phyloP scores from a whole-genome alignment of 768 basidiomycete species.

The Suillus bovinus region DNA sequence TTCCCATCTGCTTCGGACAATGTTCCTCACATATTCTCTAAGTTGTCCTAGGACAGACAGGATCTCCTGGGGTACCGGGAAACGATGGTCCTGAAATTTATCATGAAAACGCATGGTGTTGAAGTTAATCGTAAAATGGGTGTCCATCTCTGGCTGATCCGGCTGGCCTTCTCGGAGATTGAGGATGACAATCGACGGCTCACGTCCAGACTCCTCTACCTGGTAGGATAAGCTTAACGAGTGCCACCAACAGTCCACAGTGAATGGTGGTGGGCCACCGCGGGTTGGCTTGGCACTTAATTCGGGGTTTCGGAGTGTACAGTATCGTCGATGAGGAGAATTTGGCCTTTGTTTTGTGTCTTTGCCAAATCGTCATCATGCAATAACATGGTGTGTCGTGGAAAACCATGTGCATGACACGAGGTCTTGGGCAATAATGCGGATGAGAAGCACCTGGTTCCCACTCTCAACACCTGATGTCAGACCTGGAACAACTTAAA shows the following conservation, averaged over 20 bases:
- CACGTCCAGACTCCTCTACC: conserved; percentile 4
- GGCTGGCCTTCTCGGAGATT: conserved; percentile 10
- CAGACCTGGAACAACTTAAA: too few species aligned
- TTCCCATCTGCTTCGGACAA: neutral
- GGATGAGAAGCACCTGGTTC: too few species aligned
- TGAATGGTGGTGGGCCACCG: neutral
- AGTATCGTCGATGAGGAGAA: neutral
- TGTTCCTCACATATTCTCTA: neutral
- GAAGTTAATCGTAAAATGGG: conserved; percentile 11
- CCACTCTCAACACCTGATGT: too few species aligned
- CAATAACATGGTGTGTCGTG: neutral
- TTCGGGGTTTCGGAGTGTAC: too few species aligned
- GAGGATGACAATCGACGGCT: conserved; percentile 9
- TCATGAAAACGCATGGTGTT: conserved; percentile 8
- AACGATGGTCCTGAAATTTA: conserved; percentile 7
- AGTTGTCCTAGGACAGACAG: neutral
- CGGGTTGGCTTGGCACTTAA: too few species aligned
- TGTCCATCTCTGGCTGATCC: neutral
- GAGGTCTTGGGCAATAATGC: too few species aligned
- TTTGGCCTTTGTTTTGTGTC: neutral
- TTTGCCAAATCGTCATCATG: too few species aligned
- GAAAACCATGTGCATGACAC: neutral
- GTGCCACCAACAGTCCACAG: neutral
- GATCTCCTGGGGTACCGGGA: conserved; percentile 5
- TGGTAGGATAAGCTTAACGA: conserved; percentile 9